Conservation (phyloP, 2,329 filamentous ascomycete genomes). For the Plenodomus biglobosus region DNA sequence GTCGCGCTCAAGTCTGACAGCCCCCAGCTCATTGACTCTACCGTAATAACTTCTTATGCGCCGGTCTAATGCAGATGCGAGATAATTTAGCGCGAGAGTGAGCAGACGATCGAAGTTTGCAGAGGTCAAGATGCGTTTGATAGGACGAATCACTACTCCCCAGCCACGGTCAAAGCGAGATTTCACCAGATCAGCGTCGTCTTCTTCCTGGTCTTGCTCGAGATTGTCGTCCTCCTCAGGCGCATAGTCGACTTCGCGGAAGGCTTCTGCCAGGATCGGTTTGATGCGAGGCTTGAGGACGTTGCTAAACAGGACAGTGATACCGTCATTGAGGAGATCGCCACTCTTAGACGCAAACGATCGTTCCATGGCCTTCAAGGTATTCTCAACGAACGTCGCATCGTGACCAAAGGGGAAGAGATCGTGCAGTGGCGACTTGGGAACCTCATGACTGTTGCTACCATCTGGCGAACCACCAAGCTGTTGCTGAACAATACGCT, state of each 20-base stretch:
- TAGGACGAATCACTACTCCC: constrained; percentile 80
- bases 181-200: constrained; percentile 65
- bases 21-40: constrained; percentile 77
- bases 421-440: constrained; percentile 50
- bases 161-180: constrained; percentile 82
- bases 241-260: constrained; percentile 85
- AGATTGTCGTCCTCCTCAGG: constrained; percentile 53
- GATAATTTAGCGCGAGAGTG: constrained; percentile 70
- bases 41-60: constrained; percentile 79
- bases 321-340: constrained; percentile 80
- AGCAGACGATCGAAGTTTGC: constrained; percentile 76
- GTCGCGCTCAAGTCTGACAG: constrained; percentile 81
- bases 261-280: constrained; percentile 81
- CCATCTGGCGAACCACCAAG: constrained; percentile 49
- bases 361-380: constrained; percentile 68
- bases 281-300: constrained; percentile 83
- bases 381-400: constrained; percentile 65
- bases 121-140: constrained; percentile 80
- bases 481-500: constrained; percentile 75
- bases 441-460: constrained; percentile 39
- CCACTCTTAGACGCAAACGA: constrained; percentile 75
- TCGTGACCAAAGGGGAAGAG: constrained; percentile 83
- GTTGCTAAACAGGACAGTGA: constrained; percentile 82
- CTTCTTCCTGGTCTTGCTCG: constrained; percentile 52
- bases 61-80: constrained; percentile 82